Conservation (phyloP, 495 filamentous ascomycete genomes). For the Poronia punctata region DNA sequence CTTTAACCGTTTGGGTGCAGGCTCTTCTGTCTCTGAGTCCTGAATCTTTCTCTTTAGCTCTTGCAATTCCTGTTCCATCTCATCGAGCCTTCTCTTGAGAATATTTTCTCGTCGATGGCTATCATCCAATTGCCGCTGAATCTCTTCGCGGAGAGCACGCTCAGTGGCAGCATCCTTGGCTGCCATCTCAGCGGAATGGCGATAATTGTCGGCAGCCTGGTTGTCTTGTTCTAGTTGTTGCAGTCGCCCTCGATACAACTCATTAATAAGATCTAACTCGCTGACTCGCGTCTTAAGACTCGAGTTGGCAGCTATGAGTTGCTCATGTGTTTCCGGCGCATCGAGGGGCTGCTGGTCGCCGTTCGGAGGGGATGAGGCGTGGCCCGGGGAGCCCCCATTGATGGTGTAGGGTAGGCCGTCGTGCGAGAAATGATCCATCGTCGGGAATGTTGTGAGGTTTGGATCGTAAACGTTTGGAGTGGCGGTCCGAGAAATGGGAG, state of each 20-base stretch:
- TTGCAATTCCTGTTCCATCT: slow-evolving; percentile 58
- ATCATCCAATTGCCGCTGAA: slow-evolving; percentile 64
- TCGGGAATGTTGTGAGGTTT: slow-evolving; percentile 64
- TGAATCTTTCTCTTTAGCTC: slow-evolving; percentile 33
- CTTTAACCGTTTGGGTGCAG: slow-evolving; percentile 22
- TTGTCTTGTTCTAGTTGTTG: slow-evolving; percentile 72
- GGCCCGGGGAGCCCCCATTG: slow-evolving; percentile 60
- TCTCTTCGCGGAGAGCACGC: slow-evolving; percentile 36
- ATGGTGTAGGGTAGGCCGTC: slow-evolving; percentile 38
- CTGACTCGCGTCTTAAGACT: slow-evolving; percentile 82
- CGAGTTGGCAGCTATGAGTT: slow-evolving; percentile 67
- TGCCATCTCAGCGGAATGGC: slow-evolving; percentile 35
- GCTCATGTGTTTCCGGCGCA: slow-evolving; percentile 71
- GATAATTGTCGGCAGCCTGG: slow-evolving; percentile 30
- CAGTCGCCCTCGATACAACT: slow-evolving; percentile 83
- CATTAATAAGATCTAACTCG: slow-evolving; percentile 94
- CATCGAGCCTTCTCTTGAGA: slow-evolving; percentile 72
- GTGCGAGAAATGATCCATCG: slow-evolving; percentile 54
- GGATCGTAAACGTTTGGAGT: slow-evolving; percentile 65
- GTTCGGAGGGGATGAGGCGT: slow-evolving; percentile 60
- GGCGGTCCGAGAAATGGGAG: slow-evolving; percentile 78
- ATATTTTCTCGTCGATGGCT: slow-evolving; percentile 70
- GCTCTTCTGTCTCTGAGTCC: slow-evolving; percentile 24
- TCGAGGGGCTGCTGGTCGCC: slow-evolving; percentile 63
- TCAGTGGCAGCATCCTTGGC: slow-evolving; percentile 29